These are phyloP conservation scores for Moesziomyces sp. DNA, from an alignment of 1,284 basidiomycete species.

Conservation along the genomic window DNA sequence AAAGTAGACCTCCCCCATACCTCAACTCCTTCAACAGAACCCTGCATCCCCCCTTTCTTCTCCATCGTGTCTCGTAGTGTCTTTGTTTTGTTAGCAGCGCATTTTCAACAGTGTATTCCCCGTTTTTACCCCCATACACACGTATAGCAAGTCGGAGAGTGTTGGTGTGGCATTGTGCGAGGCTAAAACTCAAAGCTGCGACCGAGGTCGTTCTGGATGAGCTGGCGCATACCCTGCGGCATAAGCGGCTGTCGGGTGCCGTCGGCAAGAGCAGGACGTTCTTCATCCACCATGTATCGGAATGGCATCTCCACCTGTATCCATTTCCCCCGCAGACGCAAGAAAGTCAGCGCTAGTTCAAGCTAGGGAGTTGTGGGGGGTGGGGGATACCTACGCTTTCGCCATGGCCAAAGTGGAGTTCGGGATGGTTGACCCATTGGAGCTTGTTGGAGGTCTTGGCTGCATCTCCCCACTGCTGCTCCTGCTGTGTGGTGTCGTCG, in stretches of 20 bases:
- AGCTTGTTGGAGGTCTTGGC: conserved; percentile 15
- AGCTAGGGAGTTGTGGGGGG: too few species aligned
- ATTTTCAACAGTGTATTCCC: too few species aligned
- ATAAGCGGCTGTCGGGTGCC: conserved; percentile 42
- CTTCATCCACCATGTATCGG: conserved; percentile 53
- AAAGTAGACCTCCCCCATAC: conserved; percentile 19
- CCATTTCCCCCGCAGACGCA: background rate
- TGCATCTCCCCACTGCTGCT: conserved; percentile 21
- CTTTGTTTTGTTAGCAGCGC: too few species aligned
- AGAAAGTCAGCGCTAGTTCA: too few species aligned
- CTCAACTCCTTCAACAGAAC: conserved; percentile 5
- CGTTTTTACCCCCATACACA: too few species aligned
- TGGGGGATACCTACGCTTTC: conserved; percentile 62
- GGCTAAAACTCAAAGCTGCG: conserved; percentile 58
- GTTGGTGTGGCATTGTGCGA: too few species aligned
- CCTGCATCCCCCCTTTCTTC: too few species aligned
- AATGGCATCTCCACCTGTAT: conserved; percentile 58
- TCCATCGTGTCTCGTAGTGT: too few species aligned
- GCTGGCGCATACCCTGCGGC: conserved; percentile 57
- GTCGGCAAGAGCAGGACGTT: background rate
- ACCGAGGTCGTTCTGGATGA: conserved; percentile 53
- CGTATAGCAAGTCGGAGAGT: too few species aligned
- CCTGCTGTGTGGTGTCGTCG: conserved; percentile 28
- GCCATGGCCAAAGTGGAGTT: conserved; percentile 59
- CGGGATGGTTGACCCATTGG: conserved; percentile 60